These are phyloP conservation scores for Fonsecaea nubica DNA, from an alignment of 2,329 filamentous ascomycete genomes.

Conservation along the genomic window DNA sequence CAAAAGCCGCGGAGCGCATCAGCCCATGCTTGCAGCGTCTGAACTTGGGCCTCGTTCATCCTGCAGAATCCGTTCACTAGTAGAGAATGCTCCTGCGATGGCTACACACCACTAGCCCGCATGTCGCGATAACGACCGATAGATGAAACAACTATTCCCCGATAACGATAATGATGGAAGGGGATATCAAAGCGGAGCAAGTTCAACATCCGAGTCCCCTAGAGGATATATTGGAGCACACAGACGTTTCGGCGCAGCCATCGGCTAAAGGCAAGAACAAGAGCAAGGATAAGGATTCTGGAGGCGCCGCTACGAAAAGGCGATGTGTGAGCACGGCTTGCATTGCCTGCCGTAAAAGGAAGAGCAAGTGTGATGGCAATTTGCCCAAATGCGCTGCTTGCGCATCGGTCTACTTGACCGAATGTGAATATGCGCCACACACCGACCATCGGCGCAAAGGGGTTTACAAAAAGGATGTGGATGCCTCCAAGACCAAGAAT, in stretches of 20 bases:
- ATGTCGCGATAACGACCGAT: background rate
- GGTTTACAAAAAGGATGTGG: slow-evolving; percentile 92
- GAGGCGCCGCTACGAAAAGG: slow-evolving; percentile 60
- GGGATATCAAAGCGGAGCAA: slow-evolving; percentile 23
- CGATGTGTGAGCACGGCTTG: slow-evolving; percentile 85
- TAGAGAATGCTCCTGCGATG: slow-evolving; percentile 11
- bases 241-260: slow-evolving; percentile 16
- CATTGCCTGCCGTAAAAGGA: slow-evolving; percentile 77
- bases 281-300: slow-evolving; percentile 43
- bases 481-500: slow-evolving; percentile 83
- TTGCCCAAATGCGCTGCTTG: slow-evolving; percentile 94
- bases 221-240: slow-evolving; percentile 4
- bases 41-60: background rate
- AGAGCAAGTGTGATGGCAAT: slow-evolving; percentile 91
- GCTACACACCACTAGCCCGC: slow-evolving; percentile 1
- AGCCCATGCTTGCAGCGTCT: background rate
- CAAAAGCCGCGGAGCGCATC: background rate
- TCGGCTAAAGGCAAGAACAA: slow-evolving; percentile 42
- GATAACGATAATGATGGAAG: slow-evolving; percentile 13
- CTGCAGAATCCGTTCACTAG: background rate
- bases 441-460: slow-evolving; percentile 96
- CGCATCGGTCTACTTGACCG: slow-evolving; percentile 77
- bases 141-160: background rate
- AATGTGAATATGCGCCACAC: slow-evolving; percentile 93
- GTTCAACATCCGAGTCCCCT: slow-evolving; percentile 9